Percentiles rank a stretch among this genome's conserved stretches.
phyloP scores from a whole-genome alignment of 768 basidiomycete genomes.

The Rhodotorula diobovata region DNA sequence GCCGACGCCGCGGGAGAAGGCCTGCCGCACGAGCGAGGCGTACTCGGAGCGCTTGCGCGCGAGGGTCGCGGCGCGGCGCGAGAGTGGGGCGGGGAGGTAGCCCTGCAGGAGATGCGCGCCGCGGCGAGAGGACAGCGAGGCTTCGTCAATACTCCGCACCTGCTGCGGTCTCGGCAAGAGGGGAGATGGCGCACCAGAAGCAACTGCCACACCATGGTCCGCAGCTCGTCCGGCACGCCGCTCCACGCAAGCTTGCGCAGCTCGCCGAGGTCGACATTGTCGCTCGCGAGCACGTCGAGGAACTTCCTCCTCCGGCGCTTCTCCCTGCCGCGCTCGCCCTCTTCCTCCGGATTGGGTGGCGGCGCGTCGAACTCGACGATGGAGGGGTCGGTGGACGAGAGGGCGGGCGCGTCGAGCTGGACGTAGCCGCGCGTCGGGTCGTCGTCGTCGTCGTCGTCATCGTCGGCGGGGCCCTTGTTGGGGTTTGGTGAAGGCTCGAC shows the following conservation, averaged over 20 bases:
- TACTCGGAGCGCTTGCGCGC: slow-evolving; percentile 88
- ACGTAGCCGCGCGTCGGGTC: slow-evolving; percentile 15
- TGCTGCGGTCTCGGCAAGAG: background rate
- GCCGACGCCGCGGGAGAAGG: slow-evolving; percentile 79
- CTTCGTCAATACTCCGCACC: background rate
- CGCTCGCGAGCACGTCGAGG: slow-evolving; percentile 66
- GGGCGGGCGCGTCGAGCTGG: slow-evolving; percentile 19
- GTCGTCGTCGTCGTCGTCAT: slow-evolving; percentile 4
- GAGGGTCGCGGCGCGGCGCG: slow-evolving; percentile 69
- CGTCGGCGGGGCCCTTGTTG: background rate
- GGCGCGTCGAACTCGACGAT: slow-evolving; percentile 24
- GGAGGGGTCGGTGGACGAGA: slow-evolving; percentile 2
- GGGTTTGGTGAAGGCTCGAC: slow-evolving; percentile 47
- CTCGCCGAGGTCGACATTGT: slow-evolving; percentile 80
- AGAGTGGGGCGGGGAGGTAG: slow-evolving; percentile 79
- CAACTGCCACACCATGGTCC: slow-evolving; percentile 90
- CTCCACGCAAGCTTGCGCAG: slow-evolving; percentile 90
- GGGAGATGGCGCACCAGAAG: slow-evolving; percentile 62
- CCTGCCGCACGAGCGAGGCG: slow-evolving; percentile 75
- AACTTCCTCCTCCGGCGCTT: slow-evolving; percentile 55
- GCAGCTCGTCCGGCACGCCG: slow-evolving; percentile 78
- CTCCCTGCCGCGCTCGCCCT: slow-evolving; percentile 28
- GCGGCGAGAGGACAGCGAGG: too few relatives aligned
- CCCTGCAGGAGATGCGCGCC: slow-evolving; percentile 56
- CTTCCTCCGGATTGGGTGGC: slow-evolving; percentile 10